Evolutionary conservation across 2,329 filamentous ascomycete genomes (phyloP).

Genomic region (Aspergillus fructus): DNA sequence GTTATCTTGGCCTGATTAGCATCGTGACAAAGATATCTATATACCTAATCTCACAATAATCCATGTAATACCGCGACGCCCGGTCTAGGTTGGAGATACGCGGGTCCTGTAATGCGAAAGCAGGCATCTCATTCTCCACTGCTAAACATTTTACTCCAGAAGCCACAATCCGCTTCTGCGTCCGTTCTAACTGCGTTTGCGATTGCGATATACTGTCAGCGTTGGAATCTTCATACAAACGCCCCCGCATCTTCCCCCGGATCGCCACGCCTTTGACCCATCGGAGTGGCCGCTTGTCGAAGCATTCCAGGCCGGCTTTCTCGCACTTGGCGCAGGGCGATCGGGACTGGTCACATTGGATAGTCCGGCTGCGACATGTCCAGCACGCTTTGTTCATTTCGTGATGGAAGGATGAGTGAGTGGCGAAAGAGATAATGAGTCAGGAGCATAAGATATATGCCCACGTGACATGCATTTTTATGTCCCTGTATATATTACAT

Average conservation of each 20-base stretch:
- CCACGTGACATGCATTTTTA: too few relatives aligned
- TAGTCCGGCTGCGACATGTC: conserved; percentile 34
- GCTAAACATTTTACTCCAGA: neutral
- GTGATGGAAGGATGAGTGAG: too few relatives aligned
- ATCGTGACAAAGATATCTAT: too few relatives aligned
- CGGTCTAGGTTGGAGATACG: conserved; percentile 15
- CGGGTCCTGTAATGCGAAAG: conserved; percentile 17
- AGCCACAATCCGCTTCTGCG: too few relatives aligned
- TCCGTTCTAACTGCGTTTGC: neutral
- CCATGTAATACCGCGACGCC: conserved; percentile 29
- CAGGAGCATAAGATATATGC: too few relatives aligned
- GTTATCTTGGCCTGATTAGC: conserved; percentile 23
- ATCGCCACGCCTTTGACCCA: conserved; percentile 35
- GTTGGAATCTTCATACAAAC: neutral
- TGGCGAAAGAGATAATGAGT: too few relatives aligned
- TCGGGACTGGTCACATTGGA: conserved; percentile 30
- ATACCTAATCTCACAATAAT: conserved; percentile 28
- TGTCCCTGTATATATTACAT: too few relatives aligned
- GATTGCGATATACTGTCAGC: neutral
- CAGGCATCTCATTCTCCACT: too few relatives aligned
- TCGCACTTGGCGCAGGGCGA: conserved; percentile 32
- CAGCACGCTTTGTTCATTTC: conserved; percentile 23
- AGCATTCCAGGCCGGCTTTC: conserved; percentile 34
- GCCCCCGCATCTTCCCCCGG: conserved; percentile 24
- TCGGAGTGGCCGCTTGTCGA: conserved; percentile 30